A percentile compares a stretch with the other conserved stretches of the same genome.
Conservation (phyloP, 2,329 filamentous ascomycete genomes). For the Dryadomyces sulphureus region DNA sequence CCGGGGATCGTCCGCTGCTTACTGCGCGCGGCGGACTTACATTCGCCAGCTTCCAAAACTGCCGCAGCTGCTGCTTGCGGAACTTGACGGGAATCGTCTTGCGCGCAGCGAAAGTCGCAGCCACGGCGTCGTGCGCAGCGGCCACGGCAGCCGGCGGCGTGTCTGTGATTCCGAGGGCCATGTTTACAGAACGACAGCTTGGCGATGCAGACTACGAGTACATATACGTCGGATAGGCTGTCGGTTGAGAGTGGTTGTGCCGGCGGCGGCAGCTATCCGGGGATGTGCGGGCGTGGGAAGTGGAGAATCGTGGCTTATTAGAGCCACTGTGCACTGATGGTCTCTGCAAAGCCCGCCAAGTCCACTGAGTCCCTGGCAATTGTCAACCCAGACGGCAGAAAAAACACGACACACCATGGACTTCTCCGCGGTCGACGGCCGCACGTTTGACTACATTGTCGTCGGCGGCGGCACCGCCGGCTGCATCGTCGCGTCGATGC, state of each 20-base stretch:
- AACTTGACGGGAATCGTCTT: conserved; percentile 22
- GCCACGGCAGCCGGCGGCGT: not conserved
- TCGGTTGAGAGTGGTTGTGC: too few species aligned
- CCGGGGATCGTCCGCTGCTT: not conserved
- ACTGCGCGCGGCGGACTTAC: not conserved
- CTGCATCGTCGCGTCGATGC: not conserved
- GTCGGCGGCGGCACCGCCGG: conserved; percentile 2
- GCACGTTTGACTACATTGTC: conserved; percentile 3
- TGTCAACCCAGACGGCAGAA: too few species aligned
- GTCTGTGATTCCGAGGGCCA: not conserved
- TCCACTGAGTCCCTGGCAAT: too few species aligned
- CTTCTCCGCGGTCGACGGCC: not conserved
- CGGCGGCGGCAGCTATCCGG: too few species aligned
- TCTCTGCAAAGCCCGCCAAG: not conserved
- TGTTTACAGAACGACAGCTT: too few species aligned
- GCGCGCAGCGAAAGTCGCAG: conserved; percentile 2
- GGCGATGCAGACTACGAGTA: too few species aligned
- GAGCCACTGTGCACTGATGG: not conserved
- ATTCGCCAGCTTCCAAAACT: conserved; percentile 25
- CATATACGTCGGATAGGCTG: too few species aligned
- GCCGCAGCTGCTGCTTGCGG: conserved; percentile 26
- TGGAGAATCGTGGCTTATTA: not conserved
- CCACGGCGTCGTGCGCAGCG: not conserved
- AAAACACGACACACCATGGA: not conserved
- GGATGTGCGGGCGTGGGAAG: too few species aligned